phyloP scores from a whole-genome alignment of 2,329 filamentous ascomycete genomes.

The Dactylella cylindrospora region DNA sequence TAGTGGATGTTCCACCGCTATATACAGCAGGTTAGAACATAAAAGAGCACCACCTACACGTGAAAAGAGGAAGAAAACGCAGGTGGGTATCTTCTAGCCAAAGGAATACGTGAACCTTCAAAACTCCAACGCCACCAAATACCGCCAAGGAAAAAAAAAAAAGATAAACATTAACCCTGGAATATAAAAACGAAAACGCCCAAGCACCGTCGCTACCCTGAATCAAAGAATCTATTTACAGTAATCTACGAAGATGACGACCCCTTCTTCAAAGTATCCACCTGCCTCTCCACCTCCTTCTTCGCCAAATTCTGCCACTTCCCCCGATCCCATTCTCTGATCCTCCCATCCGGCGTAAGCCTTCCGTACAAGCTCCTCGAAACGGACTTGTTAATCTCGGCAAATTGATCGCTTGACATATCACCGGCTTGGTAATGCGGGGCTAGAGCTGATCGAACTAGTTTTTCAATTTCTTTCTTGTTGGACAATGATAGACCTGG shows the following conservation, averaged over 20 bases:
- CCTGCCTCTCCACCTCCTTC: slow-evolving; percentile 52
- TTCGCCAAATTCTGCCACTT: slow-evolving; percentile 54
- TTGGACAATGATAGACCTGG: slow-evolving; percentile 71
- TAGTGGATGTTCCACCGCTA: too few species aligned
- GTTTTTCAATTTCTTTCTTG: slow-evolving; percentile 83
- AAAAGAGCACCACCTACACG: too few species aligned
- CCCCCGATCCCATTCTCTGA: slow-evolving; percentile 37
- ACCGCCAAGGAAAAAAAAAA: not conserved
- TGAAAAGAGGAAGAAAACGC: not conserved
- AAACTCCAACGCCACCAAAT: slow-evolving; percentile 10
- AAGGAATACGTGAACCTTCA: slow-evolving; percentile 3
- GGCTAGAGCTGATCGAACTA: slow-evolving; percentile 79
- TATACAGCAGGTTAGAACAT: too few species aligned
- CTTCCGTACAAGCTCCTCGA: slow-evolving; percentile 80
- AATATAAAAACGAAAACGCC: not conserved
- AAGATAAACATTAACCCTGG: not conserved
- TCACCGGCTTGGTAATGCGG: slow-evolving; percentile 73
- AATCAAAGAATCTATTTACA: not conserved
- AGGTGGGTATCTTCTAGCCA: slow-evolving; percentile 16
- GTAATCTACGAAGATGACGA: slow-evolving; percentile 13
- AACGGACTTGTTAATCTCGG: slow-evolving; percentile 84
- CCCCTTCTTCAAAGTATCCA: slow-evolving; percentile 14
- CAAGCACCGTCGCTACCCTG: too few species aligned
- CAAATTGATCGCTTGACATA: slow-evolving; percentile 86
- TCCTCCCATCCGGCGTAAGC: slow-evolving; percentile 41